Evolutionary conservation across 345 rosid genomes (phyloP), one percentile per base, ranked within the genome.

Genomic region (Citrus glauca): DNA sequence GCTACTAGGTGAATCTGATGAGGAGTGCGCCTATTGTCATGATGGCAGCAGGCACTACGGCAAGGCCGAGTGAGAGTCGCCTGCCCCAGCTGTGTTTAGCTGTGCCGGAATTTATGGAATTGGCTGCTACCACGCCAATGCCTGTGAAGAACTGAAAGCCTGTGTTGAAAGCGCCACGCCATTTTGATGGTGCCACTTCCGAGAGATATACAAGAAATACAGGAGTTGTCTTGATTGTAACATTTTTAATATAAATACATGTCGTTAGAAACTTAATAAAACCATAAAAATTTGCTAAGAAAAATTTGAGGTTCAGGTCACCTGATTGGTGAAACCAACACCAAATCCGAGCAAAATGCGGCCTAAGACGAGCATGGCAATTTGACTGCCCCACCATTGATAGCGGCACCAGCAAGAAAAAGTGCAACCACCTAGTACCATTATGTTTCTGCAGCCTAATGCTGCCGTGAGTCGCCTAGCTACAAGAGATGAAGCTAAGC

Each of bases 321-420:
- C 97, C 90, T 93, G 94, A 82, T 89, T 93, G 28, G 98, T 91
- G 86, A 95, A 95, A 65, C 98, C 98, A 73, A 95, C 94, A 27
- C 98, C 98, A 69, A 91, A 86, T 63, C 98, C 98, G 19, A 95
- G 95, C 84, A 93, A 84, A 68, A 95, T 78, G 27, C 97, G 94
- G 60, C 98, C 98, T 2, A 90, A 48, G 78, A 95, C 86, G 82
- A 95, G 97, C 98, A 93, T 93, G 56, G 84, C 84, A 2, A 89
- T 33, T 89, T 91, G 42, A 59, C 88, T 32, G 97, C 98, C 5
- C 88, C 91, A 2, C 91, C 97, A 24, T 92, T 95, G 77, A 93
- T 83, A 81, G 92, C 88, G 1, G 90, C 90, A 40, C 98, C 98
- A 7, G 85, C 82, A 28, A 95, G 85, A 25, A 82, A 95, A 95